These are phyloP conservation scores for Kalmusia sp. DNA, from an alignment of 2,329 filamentous ascomycete species.

Conservation along the genomic window DNA sequence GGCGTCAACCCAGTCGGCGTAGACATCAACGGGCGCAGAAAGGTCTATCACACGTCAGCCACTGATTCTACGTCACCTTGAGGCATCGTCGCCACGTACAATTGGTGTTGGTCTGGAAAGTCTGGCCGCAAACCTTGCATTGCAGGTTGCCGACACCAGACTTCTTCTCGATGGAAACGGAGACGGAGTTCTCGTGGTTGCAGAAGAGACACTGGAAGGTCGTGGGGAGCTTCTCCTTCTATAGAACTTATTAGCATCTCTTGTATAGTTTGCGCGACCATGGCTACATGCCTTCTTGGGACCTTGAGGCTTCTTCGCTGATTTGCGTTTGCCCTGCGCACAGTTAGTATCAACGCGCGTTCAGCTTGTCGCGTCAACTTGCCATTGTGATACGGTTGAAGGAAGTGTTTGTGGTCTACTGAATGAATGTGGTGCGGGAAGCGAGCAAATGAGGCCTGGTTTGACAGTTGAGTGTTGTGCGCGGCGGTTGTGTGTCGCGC, in stretches of 20 bases:
- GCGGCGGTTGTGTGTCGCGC: slow-evolving; percentile 3
- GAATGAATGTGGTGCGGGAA: too few relatives aligned
- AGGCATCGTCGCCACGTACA: slow-evolving; percentile 65
- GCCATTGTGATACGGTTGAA: slow-evolving; percentile 25
- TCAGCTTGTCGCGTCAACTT: slow-evolving; percentile 11
- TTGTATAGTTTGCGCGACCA: slow-evolving; percentile 5
- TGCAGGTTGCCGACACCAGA: slow-evolving; percentile 81
- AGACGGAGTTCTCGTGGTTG: slow-evolving; percentile 93
- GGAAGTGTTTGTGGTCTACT: background rate
- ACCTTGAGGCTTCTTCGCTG: slow-evolving; percentile 79
- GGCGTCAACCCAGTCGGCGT: slow-evolving; percentile 98
- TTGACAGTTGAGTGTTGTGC: background rate
- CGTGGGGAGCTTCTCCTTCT: slow-evolving; percentile 73
- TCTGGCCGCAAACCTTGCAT: slow-evolving; percentile 93
- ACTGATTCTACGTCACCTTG: background rate
- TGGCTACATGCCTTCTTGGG: slow-evolving; percentile 74
- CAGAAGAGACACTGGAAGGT: slow-evolving; percentile 98
- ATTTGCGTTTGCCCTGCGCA: slow-evolving; percentile 83
- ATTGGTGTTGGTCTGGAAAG: slow-evolving; percentile 91
- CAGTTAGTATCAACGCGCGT: slow-evolving; percentile 31
- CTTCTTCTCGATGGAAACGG: slow-evolving; percentile 94
- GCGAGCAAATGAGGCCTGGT: background rate
- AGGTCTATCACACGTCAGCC: slow-evolving; percentile 66
- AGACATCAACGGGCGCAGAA: slow-evolving; percentile 91
- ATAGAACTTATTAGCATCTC: slow-evolving; percentile 19